A percentile compares a stretch with the other conserved stretches of the same genome.
Conservation (phyloP, 768 basidiomycete species). For the Hypholoma sublateritium region DNA sequence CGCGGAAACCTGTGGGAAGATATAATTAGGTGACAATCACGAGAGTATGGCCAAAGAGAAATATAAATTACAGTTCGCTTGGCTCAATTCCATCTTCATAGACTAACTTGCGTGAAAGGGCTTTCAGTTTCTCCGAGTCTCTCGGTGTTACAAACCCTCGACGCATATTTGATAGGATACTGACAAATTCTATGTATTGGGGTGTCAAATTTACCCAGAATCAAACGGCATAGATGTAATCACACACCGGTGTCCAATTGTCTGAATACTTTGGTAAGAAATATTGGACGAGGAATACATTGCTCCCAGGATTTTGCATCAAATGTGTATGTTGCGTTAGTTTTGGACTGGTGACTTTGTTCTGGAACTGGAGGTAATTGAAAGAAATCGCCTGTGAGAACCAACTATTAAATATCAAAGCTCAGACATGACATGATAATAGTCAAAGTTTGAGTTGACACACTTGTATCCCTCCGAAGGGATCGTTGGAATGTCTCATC, state of each 20-base stretch:
- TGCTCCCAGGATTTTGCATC: slow-evolving; percentile 60
- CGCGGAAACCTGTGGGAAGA: slow-evolving; percentile 61
- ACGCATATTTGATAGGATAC: slow-evolving; percentile 88
- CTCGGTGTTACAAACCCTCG: slow-evolving; percentile 55
- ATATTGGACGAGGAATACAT: slow-evolving; percentile 46
- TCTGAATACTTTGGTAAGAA: slow-evolving; percentile 67
- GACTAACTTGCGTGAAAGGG: slow-evolving; percentile 53
- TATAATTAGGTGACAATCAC: not conserved
- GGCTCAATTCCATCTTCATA: slow-evolving; percentile 76
- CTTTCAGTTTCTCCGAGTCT: slow-evolving; percentile 56
- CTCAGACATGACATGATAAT: no score
- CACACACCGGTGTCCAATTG: no score
- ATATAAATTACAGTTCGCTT: slow-evolving; percentile 67
- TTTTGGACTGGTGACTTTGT: slow-evolving; percentile 31
- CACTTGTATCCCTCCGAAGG: slow-evolving; percentile 17
- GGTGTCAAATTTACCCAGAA: no score
- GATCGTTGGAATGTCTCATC: slow-evolving; percentile 35
- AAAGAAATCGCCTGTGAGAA: slow-evolving; percentile 79
- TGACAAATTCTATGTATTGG: slow-evolving; percentile 84
- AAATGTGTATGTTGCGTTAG: slow-evolving; percentile 61
- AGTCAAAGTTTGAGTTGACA: not conserved
- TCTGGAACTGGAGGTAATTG: slow-evolving; percentile 74
- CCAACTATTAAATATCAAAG: slow-evolving; percentile 40
- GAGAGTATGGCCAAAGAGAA: not conserved
- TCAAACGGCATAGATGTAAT: no score